Conservation (phyloP, 225 moss, liverwort and hornwort genomes). For the Straminergon stramineum region DNA sequence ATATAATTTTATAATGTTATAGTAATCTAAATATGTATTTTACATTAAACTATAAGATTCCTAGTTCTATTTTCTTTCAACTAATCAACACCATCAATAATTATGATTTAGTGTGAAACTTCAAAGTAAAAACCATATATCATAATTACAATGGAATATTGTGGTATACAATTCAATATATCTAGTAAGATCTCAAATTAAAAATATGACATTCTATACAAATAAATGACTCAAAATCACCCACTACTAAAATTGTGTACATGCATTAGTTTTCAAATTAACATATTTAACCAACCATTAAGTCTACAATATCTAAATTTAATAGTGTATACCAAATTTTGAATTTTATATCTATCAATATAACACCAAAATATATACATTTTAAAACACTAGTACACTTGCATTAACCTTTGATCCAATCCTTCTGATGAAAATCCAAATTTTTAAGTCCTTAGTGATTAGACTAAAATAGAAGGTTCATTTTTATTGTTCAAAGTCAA, state of each 20-base stretch:
- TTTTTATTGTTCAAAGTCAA: neutral
- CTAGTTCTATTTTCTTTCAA: neutral
- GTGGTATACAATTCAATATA: neutral
- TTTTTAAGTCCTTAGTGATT: neutral
- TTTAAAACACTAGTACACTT: neutral
- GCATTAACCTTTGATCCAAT: fast-evolving
- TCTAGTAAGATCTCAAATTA: neutral
- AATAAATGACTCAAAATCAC: neutral
- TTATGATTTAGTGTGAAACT: neutral
- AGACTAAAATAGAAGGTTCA: neutral
- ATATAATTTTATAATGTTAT: neutral
- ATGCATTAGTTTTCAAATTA: neutral
- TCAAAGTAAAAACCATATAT: neutral
- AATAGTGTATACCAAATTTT: neutral
- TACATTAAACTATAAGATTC: neutral
- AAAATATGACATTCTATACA: neutral
- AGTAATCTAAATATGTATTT: neutral
- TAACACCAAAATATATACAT: neutral
- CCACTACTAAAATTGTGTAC: too few species aligned
- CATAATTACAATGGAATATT: neutral
- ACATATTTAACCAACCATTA: too few species aligned
- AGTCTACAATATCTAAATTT: neutral
- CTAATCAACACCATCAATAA: neutral
- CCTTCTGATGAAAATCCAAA: neutral
- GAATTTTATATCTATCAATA: neutral